Evolutionary conservation across 2,329 filamentous ascomycete species (phyloP), one percentile per base, ranked within the genome.

Genomic region (Penicillium freii): DNA sequence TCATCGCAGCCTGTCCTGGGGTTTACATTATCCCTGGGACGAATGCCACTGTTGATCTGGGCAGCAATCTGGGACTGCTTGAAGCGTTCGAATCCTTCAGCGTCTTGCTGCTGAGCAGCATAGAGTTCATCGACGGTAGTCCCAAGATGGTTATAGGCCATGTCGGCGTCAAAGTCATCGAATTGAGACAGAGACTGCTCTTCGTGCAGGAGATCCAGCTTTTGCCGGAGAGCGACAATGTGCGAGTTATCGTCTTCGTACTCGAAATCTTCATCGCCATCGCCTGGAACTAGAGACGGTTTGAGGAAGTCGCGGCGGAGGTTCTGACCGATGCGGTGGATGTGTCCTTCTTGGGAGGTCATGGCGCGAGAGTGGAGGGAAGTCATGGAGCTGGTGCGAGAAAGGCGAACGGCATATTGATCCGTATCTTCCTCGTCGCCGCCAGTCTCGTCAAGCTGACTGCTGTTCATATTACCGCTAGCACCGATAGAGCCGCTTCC

Each of bases 281-380:
- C 69, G 50, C 68, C 56, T 36, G 75, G 68, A 51, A 79, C 76
- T 3, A 77, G 64, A 4, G 80, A 76, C 4, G 81, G 77, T 17
- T 79, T 77, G 43, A 89, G 75, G 38, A 89, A 80, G 57, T 87
- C 84, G 42, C 86, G 84, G 21, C 86, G 84, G 44, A 90, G 78
- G 61, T 83, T 81, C 66, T 89, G 86, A 31, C 87, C 85, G 38
- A 90, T 81, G 27, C 87, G 84, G 67, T 89, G 87, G 64, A 90
- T 82, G 33, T 84, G 84, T 33, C 87, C 87, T 81, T 90, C 87
- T 75, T 90, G 87, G 45, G 85, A 81, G 0, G 82, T 82, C 58
- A 88, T 82, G 23, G 84, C 84, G 50, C 84, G 84, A 4, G 84
- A 83, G 44, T 87, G 85, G 10, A 90, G 80, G 2, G 84, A 87